These are phyloP conservation scores for Volutella citrinella DNA, from an alignment of 2,329 filamentous ascomycete genomes.

Conservation along the genomic window DNA sequence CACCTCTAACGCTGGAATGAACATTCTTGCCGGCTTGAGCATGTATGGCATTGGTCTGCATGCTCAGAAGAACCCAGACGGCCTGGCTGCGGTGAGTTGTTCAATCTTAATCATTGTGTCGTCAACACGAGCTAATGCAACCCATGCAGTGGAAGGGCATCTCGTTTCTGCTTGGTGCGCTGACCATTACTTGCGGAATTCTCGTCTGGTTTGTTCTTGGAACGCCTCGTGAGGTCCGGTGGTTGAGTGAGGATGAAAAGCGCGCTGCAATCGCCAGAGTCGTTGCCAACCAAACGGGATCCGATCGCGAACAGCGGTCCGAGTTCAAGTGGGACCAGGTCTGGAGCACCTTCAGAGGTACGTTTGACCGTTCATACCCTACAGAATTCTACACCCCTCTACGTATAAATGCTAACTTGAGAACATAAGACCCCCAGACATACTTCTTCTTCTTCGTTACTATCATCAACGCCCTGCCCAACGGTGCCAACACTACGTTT, in stretches of 20 bases:
- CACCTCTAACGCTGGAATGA: conserved; percentile 30
- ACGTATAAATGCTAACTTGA: no score
- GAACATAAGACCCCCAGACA: conserved; percentile 30
- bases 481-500: conserved; percentile 32
- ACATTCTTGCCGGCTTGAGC: conserved; percentile 28
- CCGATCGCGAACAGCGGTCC: conserved; percentile 22
- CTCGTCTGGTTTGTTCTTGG: conserved; percentile 27
- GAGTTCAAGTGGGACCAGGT: conserved; percentile 29
- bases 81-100: conserved; percentile 16
- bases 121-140: background rate
- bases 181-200: conserved; percentile 23
- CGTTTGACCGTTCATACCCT: no score
- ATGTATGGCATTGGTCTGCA: conserved; percentile 23
- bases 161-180: conserved; percentile 25
- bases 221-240: conserved; percentile 28
- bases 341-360: conserved; percentile 23
- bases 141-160: conserved; percentile 23
- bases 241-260: conserved; percentile 29
- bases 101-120: background rate
- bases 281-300: conserved; percentile 26
- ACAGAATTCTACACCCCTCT: no score
- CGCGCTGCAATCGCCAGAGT: conserved; percentile 26
- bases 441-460: conserved; percentile 35
- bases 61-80: conserved; percentile 19
- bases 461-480: conserved; percentile 31